A percentile compares a stretch with the other conserved stretches of the same genome.
Conservation (phyloP, 2,329 filamentous ascomycete genomes). For the Ophiocordyceps camponoti-leonardi region DNA sequence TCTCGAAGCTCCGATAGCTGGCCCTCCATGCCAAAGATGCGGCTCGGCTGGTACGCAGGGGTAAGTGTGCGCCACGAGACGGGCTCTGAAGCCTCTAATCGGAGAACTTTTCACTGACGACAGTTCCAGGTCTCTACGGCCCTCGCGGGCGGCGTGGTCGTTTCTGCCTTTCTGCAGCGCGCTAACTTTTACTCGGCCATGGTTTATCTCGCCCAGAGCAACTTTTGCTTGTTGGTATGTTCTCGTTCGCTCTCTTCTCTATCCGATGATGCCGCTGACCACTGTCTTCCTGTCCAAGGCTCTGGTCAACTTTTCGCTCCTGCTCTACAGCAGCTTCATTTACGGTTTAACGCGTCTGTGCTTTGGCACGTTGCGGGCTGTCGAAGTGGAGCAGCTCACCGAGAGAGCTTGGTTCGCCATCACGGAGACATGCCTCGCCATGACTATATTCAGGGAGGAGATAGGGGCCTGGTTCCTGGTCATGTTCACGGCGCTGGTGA, state of each 20-base stretch:
- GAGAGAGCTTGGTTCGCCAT: slow-evolving; percentile 98
- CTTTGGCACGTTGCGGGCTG: slow-evolving; percentile 76
- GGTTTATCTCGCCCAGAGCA: slow-evolving; percentile 92
- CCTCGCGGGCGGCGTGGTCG: slow-evolving; percentile 66
- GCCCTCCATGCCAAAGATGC: slow-evolving; percentile 27
- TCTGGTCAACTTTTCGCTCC: slow-evolving; percentile 75
- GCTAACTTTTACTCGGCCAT: slow-evolving; percentile 97
- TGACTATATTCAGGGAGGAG: slow-evolving; percentile 96
- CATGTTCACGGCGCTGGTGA: slow-evolving; percentile 88
- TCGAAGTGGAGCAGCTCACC: slow-evolving; percentile 93
- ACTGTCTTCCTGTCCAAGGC: slow-evolving; percentile 35
- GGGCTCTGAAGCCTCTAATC: neutral
- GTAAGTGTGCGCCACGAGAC: slow-evolving; percentile 20
- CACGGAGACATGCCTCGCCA: slow-evolving; percentile 88
- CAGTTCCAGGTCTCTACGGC: slow-evolving; percentile 52
- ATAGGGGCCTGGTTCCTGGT: slow-evolving; percentile 87
- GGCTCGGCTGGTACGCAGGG: slow-evolving; percentile 42
- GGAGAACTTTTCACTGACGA: slow-evolving; percentile 5
- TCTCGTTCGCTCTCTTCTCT: neutral
- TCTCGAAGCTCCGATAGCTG: neutral
- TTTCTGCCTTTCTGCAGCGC: slow-evolving; percentile 85
- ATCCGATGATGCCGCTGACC: neutral
- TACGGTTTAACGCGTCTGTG: slow-evolving; percentile 80
- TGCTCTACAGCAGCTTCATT: slow-evolving; percentile 64
- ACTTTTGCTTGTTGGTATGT: slow-evolving; percentile 76